Percentiles rank a stretch among this genome's conserved stretches.
Conservation (phyloP, 1,284 basidiomycete species). For the Cutaneotrichosporon sp. region DNA sequence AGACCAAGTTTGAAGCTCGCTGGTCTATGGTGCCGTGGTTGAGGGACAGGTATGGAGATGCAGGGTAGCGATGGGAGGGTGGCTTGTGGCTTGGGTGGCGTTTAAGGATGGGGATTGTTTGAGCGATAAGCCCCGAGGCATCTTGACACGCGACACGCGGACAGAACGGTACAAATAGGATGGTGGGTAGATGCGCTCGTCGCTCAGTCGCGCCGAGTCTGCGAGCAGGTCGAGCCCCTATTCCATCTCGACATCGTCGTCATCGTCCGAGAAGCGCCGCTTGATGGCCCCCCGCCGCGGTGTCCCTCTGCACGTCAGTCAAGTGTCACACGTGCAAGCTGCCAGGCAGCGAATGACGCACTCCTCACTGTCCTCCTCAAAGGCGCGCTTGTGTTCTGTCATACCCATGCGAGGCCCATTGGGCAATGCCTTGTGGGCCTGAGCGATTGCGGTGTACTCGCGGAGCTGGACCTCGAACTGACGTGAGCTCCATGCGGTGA, state of each 20-base stretch:
- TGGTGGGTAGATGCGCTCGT: too few species aligned
- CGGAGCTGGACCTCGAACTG: slow-evolving; percentile 86
- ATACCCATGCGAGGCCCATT: background rate
- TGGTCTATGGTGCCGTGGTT: background rate
- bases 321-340: too few species aligned
- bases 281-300: background rate
- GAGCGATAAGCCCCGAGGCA: background rate
- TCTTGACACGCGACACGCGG: too few species aligned
- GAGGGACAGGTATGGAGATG: background rate
- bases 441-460: slow-evolving; percentile 83
- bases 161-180: too few species aligned
- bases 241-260: slow-evolving; percentile 7
- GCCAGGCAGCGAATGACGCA: too few species aligned
- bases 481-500: background rate
- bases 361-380: slow-evolving; percentile 17
- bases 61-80: too few species aligned
- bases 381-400: slow-evolving; percentile 23
- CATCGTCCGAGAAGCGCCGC: slow-evolving; percentile 8
- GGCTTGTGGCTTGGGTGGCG: background rate
- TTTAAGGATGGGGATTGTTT: too few species aligned
- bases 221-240: background rate
- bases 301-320: background rate
- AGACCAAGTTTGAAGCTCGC: background rate
- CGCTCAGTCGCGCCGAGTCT: background rate
- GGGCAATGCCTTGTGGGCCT: slow-evolving; percentile 36